Evolutionary conservation across 768 basidiomycete genomes (phyloP), one percentile per base, ranked within the genome.

Genomic region (Termitomyces sp.): DNA sequence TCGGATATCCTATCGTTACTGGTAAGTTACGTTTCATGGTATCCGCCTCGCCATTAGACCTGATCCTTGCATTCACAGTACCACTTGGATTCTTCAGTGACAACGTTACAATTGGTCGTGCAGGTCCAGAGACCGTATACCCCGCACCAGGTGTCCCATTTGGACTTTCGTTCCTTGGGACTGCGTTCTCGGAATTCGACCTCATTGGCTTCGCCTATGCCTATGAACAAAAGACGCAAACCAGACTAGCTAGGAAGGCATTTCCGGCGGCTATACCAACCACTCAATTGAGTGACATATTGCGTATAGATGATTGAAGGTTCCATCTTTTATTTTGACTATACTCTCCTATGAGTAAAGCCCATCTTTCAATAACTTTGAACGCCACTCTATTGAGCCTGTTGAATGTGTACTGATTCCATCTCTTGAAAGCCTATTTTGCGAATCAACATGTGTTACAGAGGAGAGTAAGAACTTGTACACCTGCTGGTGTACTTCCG

Each of bases 1-100:
- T 83, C 5, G 86, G 85, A 8, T 87, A 86, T 61, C 86, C 86
- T 2, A 82, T 86, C 54, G 73, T 86, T 38, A 85, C 86, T 24
- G 84, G 85, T 81, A 45, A 63, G 72, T 61, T 32, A 26, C 6
- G 8, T 48, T 28, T 4, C 12, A 51, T 30, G 1, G 33, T 7
- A 8, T 24, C 5, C 4, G 3, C n/a, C 43, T 35, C 2, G 4
- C 13, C 36, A 32, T 4, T 30, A 18, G 26, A 46, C 28, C 32
- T 54, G 30, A 45, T 53, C 36, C 12, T 43, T 32, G 10, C 43
- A 8, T 49, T n/a, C 20, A 38, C 44, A 76, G 85, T 87, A 9
- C 85, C 86, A 1, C 75, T 87, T 2, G 84, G 83, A 1, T 85
- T 84, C 66, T 80, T 79, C 58, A 81, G 81, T 2, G 74, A 76